Percentiles rank a stretch among this genome's conserved stretches.
phyloP scores from a whole-genome alignment of 2,329 filamentous ascomycete genomes.

The Pestalotiopsis sp. region DNA sequence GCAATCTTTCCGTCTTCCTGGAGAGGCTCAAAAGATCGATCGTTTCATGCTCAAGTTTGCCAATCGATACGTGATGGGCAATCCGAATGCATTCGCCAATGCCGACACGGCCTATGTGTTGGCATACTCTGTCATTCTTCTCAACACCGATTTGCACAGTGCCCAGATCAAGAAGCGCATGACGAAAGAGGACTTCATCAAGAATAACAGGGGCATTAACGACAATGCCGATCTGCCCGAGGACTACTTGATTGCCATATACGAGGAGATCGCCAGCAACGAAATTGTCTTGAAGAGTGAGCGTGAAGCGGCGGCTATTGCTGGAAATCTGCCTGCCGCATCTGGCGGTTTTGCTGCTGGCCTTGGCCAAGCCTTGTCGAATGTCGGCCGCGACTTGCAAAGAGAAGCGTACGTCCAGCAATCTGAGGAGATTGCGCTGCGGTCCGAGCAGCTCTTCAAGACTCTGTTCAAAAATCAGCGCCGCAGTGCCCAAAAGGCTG shows the following conservation, averaged over 20 bases:
- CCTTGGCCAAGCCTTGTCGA: slow-evolving; percentile 86
- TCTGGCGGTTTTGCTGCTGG: slow-evolving; percentile 73
- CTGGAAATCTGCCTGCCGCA: slow-evolving; percentile 63
- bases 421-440: slow-evolving; percentile 82
- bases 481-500: slow-evolving; percentile 69
- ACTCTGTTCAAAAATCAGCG: slow-evolving; percentile 88
- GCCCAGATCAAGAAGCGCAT: slow-evolving; percentile 78
- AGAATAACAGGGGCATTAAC: slow-evolving; percentile 98
- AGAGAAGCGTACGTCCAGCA: slow-evolving; percentile 92
- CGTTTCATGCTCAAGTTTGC: slow-evolving; percentile 99
- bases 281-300: slow-evolving; percentile 96
- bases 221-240: slow-evolving; percentile 91
- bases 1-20: slow-evolving; percentile 90
- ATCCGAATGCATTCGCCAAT: slow-evolving; percentile 96
- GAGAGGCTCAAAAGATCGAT: slow-evolving; percentile 98
- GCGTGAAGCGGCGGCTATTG: slow-evolving; percentile 81
- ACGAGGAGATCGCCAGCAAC: slow-evolving; percentile 85
- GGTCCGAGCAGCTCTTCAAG: slow-evolving; percentile 84
- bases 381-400: slow-evolving; percentile 87
- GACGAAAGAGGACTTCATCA: slow-evolving; percentile 97
- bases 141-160: slow-evolving; percentile 96
- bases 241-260: slow-evolving; percentile 87
- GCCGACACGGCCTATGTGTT: slow-evolving; percentile 97
- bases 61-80: slow-evolving; percentile 90
- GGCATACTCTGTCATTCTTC: slow-evolving; percentile 92